Percentiles rank a stretch among this genome's conserved stretches.
Conservation (phyloP, 169 alveolate genomes). For the Babesia caballi region DNA sequence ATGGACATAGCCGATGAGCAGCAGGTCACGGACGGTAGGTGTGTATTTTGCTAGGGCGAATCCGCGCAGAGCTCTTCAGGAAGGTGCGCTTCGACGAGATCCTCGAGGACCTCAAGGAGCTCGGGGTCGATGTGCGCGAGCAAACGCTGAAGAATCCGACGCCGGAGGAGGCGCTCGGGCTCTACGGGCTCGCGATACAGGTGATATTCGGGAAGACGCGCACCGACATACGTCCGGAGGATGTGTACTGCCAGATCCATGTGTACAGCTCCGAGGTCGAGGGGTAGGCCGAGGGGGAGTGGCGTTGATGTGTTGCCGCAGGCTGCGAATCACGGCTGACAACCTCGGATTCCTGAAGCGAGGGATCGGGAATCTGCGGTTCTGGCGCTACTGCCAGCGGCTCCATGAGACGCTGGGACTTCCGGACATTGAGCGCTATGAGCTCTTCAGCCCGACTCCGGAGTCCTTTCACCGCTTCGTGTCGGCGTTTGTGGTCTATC, state of each 20-base stretch:
- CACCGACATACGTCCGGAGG: constrained; percentile 63
- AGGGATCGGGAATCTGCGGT: constrained; percentile 59
- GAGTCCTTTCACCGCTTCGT: constrained; percentile 38
- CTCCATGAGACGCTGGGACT: constrained; percentile 57
- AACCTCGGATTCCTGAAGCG: constrained; percentile 37
- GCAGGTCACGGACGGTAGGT: constrained; percentile 28
- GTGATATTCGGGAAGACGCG: constrained; percentile 60
- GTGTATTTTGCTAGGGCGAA: not conserved
- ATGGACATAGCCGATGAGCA: constrained; percentile 41
- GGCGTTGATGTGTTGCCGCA: not conserved
- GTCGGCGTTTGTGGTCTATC: constrained; percentile 52
- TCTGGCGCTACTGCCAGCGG: constrained; percentile 64
- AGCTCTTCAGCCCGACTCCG: constrained; percentile 58
- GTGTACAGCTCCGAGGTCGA: constrained; percentile 30
- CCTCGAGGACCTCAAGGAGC: constrained; percentile 60
- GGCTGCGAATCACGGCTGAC: constrained; percentile 30
- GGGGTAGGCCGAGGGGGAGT: constrained; percentile 25
- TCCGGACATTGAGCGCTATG: constrained; percentile 46
- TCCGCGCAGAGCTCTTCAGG: constrained; percentile 48
- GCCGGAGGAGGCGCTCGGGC: constrained; percentile 56
- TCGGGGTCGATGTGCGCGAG: constrained; percentile 61
- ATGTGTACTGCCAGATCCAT: constrained; percentile 31
- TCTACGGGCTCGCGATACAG: constrained; percentile 63
- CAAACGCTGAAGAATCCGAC: constrained; percentile 54
- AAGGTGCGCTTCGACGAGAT: constrained; percentile 59